Evolutionary conservation across 768 basidiomycete species (phyloP), one percentile per base, ranked within the genome.

Genomic region (Crepidotus variabilis): DNA sequence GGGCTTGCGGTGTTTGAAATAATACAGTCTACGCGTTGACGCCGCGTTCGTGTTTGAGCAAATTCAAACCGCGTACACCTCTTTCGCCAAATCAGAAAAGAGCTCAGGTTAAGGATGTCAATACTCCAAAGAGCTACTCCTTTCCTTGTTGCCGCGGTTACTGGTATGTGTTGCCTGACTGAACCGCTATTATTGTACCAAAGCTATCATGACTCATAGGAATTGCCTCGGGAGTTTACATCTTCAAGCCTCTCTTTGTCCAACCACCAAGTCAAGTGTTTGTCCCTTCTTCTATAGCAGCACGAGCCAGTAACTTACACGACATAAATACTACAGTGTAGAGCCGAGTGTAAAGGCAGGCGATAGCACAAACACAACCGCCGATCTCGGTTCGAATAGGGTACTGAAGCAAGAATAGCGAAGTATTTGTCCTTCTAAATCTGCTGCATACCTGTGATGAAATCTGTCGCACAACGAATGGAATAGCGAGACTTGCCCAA

Each of bases 171-270:
- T 1, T 23, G 24, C 20, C 47, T 57, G n/a, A n/a, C n/a, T n/a
- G n/a, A n/a, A n/a, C 46, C n/a, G 23, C 16, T 50, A 24, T 51
- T 54, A 33, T 21, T 47, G 43, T 23, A 43, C 46, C 20, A 33
- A 56, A 56, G 32, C 33, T 49, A 45, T 43, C 54, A 49, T 39
- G 43, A 20, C 51, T 47, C 18, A 57, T 59, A 88, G 87, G 87
- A 28, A 67, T 86, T 51, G 60, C 76, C 23, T 86, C 87, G 11
- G 87, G 87, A 8, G 65, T 86, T 20, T 87, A 88, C 65, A 83
- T 87, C 52, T 88, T 88, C 71, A 78, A 79, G 62, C 86, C 86
- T 4, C 60, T 78, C 56, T 62, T 79, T 18, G 50, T 65, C 35
- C 56, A 69, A 43, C 63, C 66, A 57, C 43, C 51, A 36, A 48